These are phyloP conservation scores for Leucocoprinus birnbaumii DNA, from an alignment of 768 basidiomycete species.

Conservation along the genomic window DNA sequence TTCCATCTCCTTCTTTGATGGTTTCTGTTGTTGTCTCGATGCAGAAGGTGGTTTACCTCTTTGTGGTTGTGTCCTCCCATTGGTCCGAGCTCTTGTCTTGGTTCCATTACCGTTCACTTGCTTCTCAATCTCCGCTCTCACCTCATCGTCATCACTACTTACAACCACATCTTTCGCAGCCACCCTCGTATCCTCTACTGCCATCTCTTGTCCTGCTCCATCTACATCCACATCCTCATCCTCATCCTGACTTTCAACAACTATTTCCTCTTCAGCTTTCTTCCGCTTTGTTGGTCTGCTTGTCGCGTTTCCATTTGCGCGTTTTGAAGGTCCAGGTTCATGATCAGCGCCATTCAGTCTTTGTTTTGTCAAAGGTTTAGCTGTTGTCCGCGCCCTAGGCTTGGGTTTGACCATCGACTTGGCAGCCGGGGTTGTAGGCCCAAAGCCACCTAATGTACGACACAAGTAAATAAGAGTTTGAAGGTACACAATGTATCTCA, in stretches of 20 bases:
- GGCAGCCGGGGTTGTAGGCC: conserved; percentile 11
- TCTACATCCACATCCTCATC: conserved; percentile 9
- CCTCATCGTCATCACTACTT: conserved; percentile 11
- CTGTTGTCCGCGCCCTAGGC: neutral
- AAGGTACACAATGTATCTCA: neutral
- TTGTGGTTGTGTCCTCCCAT: conserved; percentile 16
- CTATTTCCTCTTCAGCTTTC: conserved; percentile 10
- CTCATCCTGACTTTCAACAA: conserved; percentile 5
- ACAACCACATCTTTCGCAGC: conserved; percentile 13
- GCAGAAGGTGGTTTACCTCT: conserved; percentile 11
- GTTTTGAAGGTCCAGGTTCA: conserved; percentile 5
- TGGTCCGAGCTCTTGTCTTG: conserved; percentile 15
- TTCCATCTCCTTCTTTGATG: conserved; percentile 9
- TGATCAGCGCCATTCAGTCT: conserved; percentile 1
- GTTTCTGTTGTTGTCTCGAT: conserved; percentile 6
- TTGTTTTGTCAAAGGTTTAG: conserved; percentile 9
- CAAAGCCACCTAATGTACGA: conserved; percentile 18
- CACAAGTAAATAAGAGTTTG: neutral
- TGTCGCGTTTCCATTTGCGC: conserved; percentile 4
- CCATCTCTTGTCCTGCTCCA: conserved; percentile 9
- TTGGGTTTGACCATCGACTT: conserved; percentile 7
- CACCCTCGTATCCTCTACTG: conserved; percentile 14
- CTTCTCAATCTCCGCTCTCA: conserved; percentile 12
- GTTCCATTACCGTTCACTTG: conserved; percentile 10
- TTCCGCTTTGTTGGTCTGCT: conserved; percentile 5